Base-by-base conservation (phyloP, 176 grass and related monocot species). In the Poa pratensis region DNA sequence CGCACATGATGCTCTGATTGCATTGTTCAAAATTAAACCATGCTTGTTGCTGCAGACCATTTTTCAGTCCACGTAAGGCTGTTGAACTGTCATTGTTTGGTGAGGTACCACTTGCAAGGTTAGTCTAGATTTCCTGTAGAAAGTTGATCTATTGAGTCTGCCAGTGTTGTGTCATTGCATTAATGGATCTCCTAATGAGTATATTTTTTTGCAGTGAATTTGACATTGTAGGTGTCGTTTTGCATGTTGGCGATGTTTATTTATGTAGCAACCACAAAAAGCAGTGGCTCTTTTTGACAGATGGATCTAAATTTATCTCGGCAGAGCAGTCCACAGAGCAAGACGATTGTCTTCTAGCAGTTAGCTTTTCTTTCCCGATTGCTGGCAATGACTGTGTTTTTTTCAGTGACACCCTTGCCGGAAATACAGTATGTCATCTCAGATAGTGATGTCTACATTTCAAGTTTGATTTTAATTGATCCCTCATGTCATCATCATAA, bases 241-340 rank as follows among this genome's bases (percentile, higher is more conserved):
- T 98, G 54, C 82, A 95, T 82, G 91, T 95, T 27, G 96, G 91
- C 20, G 85, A 94, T 71, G 39, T 81, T 89, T 94, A 95, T 87
- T 77, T 89, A 83, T 95, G 81, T 52, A 70, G 78, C 73, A 78
- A 62, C 78, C 89, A 94, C 85, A 94, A 95, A 86, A 95, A 78
- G 83, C 93, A 98, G 74, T 95, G 96, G 93, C 85, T 98, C 78
- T 98, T 98, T 74, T 69, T 98, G 65, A 90, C 93, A 74, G 89
- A 95, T 83, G 96, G 89, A 66, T 94, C 86, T 72, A 81, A 82
- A 49, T 94, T 84, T 54, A 80, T 84, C 61, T 89, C 69, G 5
- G 84, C 59, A 18, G 72, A 79, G 35, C 72, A 58, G 17, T 76
- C 57, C 86, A 87, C 83, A 88, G 90, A 85, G 72, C 76, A 74